phyloP scores from a whole-genome alignment of 805 yeast species.

The Ogataea pignaliae region DNA sequence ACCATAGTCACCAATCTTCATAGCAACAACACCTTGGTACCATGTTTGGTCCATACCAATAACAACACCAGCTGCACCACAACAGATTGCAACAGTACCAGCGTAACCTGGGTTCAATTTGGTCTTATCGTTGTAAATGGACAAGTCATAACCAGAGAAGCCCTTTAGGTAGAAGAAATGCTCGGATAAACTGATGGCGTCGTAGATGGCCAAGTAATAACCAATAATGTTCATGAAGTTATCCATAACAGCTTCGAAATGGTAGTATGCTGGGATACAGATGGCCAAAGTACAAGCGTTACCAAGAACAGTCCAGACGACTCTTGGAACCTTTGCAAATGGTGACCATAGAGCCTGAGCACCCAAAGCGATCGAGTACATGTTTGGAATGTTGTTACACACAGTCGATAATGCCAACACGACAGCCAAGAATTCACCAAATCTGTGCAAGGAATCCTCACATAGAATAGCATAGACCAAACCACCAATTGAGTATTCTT shows the following conservation, averaged over 20 bases:
- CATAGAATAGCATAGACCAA: constrained; percentile 75
- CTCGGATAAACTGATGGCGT: constrained; percentile 70
- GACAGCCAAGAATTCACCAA: constrained; percentile 88
- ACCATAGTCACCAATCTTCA: constrained; percentile 57
- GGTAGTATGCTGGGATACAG: constrained; percentile 82
- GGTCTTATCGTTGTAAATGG: constrained; percentile 52
- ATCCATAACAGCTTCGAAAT: constrained; percentile 66
- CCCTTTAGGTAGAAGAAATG: constrained; percentile 76
- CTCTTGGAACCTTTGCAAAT: constrained; percentile 73
- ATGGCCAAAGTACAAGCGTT: constrained; percentile 77
- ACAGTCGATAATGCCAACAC: constrained; percentile 80
- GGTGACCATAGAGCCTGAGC: constrained; percentile 82
- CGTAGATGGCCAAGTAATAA: constrained; percentile 85
- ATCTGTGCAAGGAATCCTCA: constrained; percentile 75
- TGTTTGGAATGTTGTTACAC: constrained; percentile 89
- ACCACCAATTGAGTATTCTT: constrained; percentile 67
- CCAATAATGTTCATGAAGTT: constrained; percentile 90
- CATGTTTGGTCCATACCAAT: constrained; percentile 85
- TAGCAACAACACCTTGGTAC: constrained; percentile 70
- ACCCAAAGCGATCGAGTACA: constrained; percentile 85
- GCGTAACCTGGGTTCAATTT: constrained; percentile 74
- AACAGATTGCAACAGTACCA: constrained; percentile 71
- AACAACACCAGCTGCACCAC: constrained; percentile 83
- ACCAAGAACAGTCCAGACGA: constrained; percentile 74
- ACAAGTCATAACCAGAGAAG: constrained; percentile 56